A percentile compares a stretch with the other conserved stretches of the same genome.
Conservation (phyloP, 148 eudicot genomes). For the Agrostemma githago region DNA sequence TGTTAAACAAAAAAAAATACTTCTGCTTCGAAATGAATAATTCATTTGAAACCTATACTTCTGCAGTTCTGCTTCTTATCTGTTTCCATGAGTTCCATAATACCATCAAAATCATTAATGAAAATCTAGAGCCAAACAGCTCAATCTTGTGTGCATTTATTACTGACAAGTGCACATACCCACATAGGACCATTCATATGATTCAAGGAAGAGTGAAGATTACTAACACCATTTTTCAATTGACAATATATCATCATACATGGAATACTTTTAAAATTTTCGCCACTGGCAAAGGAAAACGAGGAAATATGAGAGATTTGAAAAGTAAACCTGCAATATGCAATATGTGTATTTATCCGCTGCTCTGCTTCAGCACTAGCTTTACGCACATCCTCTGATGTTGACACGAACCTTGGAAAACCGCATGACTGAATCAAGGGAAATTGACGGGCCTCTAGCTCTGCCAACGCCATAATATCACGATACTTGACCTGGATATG, state of each 20-base stretch:
- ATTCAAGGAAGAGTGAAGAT: background rate
- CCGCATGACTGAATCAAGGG: conserved; percentile 89
- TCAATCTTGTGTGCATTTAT: background rate
- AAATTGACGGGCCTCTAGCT: conserved; percentile 78
- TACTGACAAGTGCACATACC: background rate
- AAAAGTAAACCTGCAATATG: conserved; percentile 61
- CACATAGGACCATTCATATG: background rate
- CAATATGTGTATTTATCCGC: conserved; percentile 57
- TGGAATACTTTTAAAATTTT: background rate
- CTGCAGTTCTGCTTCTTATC: no score
- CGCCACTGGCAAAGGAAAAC: background rate
- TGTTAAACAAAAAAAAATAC: background rate
- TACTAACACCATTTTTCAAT: background rate
- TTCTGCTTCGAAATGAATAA: background rate
- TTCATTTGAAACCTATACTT: background rate
- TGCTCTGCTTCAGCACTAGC: conserved; percentile 88
- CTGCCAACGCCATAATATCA: conserved; percentile 61
- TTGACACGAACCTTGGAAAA: conserved; percentile 68
- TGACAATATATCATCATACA: background rate
- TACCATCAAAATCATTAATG: background rate
- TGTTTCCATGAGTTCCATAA: background rate
- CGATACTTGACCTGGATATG: conserved; percentile 60
- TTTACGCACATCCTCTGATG: conserved; percentile 72
- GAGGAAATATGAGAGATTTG: conserved; percentile 11
- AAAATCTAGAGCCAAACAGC: background rate